Conservation (phyloP, 164 flowering plant species). For the Annona cherimola region DNA sequence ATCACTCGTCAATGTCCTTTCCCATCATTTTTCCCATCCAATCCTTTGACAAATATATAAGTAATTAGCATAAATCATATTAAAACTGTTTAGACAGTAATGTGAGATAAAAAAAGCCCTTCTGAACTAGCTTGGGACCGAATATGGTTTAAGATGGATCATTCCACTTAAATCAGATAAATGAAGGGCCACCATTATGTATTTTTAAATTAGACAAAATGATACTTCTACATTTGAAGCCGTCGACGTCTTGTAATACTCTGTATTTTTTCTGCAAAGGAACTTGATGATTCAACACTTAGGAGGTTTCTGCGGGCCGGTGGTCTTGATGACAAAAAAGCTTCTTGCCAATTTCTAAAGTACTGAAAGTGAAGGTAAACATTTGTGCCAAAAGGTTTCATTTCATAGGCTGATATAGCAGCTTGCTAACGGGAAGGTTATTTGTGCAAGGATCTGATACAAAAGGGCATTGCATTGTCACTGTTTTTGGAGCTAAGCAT, state of each 20-base stretch:
- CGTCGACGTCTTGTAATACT: background rate
- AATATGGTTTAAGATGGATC: background rate
- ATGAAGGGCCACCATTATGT: background rate
- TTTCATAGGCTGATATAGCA: slow-evolving; percentile 50
- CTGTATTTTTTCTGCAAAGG: slow-evolving; percentile 28
- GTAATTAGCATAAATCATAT: no score
- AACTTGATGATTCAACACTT: slow-evolving; percentile 54
- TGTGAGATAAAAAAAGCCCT: background rate
- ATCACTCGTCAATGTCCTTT: no score
- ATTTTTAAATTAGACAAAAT: no score
- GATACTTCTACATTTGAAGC: background rate
- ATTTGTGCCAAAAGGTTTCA: slow-evolving; percentile 55
- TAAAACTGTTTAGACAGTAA: background rate
- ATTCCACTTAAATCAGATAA: background rate
- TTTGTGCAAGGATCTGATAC: slow-evolving; percentile 72
- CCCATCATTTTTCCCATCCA: no score
- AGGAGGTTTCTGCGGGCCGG: slow-evolving; percentile 91
- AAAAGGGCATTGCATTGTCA: slow-evolving; percentile 51
- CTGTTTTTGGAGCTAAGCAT: slow-evolving; percentile 35
- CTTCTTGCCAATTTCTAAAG: slow-evolving; percentile 50
- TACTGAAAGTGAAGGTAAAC: slow-evolving; percentile 57
- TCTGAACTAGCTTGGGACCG: background rate
- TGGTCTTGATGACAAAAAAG: slow-evolving; percentile 60
- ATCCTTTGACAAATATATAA: no score
- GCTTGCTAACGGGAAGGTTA: slow-evolving; percentile 60